Evolutionary conservation across 495 filamentous ascomycete species (phyloP).

Genomic region (Parachaetomium inaequale): DNA sequence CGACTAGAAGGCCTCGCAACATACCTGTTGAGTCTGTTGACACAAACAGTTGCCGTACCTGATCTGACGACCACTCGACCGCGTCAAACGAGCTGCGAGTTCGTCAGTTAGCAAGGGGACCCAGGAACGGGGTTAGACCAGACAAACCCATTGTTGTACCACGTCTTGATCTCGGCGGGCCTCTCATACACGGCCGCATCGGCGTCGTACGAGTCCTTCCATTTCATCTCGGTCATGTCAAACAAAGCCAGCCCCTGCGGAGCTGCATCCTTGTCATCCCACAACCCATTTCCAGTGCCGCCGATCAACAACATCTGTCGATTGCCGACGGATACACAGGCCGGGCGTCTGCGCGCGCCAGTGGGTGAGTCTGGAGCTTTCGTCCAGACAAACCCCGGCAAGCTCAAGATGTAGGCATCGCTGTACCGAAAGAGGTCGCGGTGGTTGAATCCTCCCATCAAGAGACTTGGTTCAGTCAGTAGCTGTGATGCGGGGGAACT

Average conservation of each 20-base stretch:
- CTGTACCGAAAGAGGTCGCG: slow-evolving; percentile 14
- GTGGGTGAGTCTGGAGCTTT: slow-evolving; percentile 21
- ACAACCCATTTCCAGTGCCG: slow-evolving; percentile 27
- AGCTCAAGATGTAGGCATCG: slow-evolving; percentile 41
- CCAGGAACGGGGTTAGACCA: too few species aligned
- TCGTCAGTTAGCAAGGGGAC: neutral
- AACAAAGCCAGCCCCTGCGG: slow-evolving; percentile 39
- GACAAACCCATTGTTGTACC: slow-evolving; percentile 29
- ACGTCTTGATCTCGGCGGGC: slow-evolving; percentile 28
- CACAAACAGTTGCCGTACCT: neutral
- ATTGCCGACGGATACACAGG: slow-evolving; percentile 36
- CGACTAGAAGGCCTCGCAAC: neutral
- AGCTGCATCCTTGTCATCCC: slow-evolving; percentile 33
- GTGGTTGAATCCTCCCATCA: slow-evolving; percentile 35
- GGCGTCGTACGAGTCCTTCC: slow-evolving; percentile 38
- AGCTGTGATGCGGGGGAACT: neutral
- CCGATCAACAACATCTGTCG: slow-evolving; percentile 42
- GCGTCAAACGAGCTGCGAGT: neutral
- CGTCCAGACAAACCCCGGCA: slow-evolving; percentile 47
- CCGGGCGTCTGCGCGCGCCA: slow-evolving; percentile 22
- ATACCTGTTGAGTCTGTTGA: neutral
- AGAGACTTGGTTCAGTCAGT: slow-evolving; percentile 26
- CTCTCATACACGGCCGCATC: slow-evolving; percentile 35
- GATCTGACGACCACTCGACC: slow-evolving; percentile 4
- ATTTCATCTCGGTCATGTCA: slow-evolving; percentile 40